phyloP scores from a whole-genome alignment of 2,329 filamentous ascomycete genomes.

The Xylaria sp. region DNA sequence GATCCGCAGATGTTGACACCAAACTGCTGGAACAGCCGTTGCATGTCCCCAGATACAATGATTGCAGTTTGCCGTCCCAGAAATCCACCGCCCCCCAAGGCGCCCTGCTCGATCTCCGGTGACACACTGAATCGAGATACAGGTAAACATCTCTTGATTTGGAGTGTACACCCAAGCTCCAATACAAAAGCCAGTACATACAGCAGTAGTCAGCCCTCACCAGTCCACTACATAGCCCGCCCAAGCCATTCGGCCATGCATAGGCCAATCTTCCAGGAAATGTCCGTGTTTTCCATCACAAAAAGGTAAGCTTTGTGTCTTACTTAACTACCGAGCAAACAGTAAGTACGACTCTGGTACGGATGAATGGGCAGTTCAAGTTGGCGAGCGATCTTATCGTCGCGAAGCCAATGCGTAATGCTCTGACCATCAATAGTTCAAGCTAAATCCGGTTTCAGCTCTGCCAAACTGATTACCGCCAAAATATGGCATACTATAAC shows the following conservation, averaged over 20 bases:
- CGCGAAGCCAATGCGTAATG: not conserved
- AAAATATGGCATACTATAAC: slow-evolving; percentile 1
- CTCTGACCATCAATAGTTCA: not conserved
- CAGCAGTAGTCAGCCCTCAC: not conserved
- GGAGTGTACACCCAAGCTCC: not conserved
- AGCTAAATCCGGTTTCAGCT: slow-evolving; percentile 1
- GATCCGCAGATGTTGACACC: slow-evolving; percentile 12
- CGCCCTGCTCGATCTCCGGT: not conserved
- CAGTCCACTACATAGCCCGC: not conserved
- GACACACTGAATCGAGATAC: not conserved
- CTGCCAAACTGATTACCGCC: not conserved
- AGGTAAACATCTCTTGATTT: not conserved
- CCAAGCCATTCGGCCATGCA: slow-evolving; percentile 1
- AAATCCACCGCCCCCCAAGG: not conserved
- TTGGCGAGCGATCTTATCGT: not conserved
- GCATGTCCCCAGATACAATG: not conserved
- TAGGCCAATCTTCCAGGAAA: not conserved
- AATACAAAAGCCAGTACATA: not conserved
- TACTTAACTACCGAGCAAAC: not conserved
- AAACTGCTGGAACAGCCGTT: not conserved
- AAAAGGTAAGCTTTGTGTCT: not conserved
- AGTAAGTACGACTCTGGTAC: not conserved
- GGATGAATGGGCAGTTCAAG: not conserved
- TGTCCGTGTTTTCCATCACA: not conserved
- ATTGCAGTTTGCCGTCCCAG: not conserved